These are phyloP conservation scores for Miamiensis avidus DNA, from an alignment of 169 alveolate genomes.

Conservation along the genomic window DNA sequence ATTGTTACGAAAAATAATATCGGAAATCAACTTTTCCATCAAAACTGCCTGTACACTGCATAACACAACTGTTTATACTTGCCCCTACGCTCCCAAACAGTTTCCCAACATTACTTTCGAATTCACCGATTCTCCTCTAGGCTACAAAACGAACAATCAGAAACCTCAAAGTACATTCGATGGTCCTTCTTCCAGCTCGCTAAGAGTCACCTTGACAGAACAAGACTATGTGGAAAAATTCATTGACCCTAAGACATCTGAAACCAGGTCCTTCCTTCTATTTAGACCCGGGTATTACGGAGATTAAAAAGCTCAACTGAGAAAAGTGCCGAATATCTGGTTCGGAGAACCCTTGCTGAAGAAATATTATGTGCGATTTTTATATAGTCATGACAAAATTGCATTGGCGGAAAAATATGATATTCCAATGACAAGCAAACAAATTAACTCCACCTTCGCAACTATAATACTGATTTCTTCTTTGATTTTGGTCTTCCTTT, in stretches of 20 bases:
- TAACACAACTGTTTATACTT: too few species aligned
- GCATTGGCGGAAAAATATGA: neutral
- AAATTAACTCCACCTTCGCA: too few species aligned
- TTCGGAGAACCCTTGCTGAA: neutral
- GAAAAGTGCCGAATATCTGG: neutral
- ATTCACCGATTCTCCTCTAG: neutral
- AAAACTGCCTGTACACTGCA: neutral
- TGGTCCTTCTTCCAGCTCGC: neutral
- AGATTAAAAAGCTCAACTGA: neutral
- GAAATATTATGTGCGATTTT: neutral
- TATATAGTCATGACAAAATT: too few species aligned
- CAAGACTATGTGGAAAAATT: neutral
- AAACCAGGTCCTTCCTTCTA: neutral
- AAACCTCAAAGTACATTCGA: too few species aligned
- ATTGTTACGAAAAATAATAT: too few species aligned
- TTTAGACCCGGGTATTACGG: neutral
- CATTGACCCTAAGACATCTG: neutral
- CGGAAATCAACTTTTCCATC: neutral
- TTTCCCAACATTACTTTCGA: neutral
- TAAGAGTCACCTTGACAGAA: too few species aligned
- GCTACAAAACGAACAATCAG: neutral
- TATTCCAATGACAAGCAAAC: too few species aligned
- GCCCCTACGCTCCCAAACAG: neutral
- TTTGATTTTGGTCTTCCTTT: too few species aligned
- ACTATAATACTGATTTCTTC: too few species aligned